phyloP scores from a whole-genome alignment of 2,329 filamentous ascomycete genomes.

The Colletotrichum sp. region DNA sequence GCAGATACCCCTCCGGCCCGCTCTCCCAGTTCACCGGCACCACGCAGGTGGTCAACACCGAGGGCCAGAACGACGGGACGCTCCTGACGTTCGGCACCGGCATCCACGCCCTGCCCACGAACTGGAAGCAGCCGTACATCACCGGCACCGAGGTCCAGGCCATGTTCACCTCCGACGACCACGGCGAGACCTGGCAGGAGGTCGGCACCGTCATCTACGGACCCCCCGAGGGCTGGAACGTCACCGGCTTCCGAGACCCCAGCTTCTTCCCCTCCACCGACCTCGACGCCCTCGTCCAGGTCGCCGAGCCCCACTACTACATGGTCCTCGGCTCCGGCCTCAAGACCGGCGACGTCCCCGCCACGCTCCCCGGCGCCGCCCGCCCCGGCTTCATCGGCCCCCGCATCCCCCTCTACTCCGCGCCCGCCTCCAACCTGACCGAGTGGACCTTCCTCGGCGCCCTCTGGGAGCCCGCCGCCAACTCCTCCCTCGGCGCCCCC shows the following conservation, averaged over 20 bases:
- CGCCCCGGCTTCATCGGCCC: constrained; percentile 22
- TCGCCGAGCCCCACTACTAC: constrained; percentile 19
- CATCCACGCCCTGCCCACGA: constrained; percentile 18
- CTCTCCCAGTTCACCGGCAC: constrained; percentile 20
- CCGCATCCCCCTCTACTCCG: constrained; percentile 20
- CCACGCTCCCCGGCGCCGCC: constrained; percentile 14
- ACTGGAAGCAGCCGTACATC: constrained; percentile 22
- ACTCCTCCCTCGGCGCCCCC: constrained; percentile 14
- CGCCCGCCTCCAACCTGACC: constrained; percentile 18
- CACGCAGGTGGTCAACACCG: constrained; percentile 16
- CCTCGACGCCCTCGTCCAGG: constrained; percentile 12
- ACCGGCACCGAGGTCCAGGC: constrained; percentile 20
- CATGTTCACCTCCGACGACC: constrained; percentile 13
- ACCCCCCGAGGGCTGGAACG: constrained; percentile 21
- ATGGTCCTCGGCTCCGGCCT: constrained; percentile 22
- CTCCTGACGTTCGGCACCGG: constrained; percentile 20
- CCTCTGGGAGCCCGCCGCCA: constrained; percentile 21
- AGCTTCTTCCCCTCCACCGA: constrained; percentile 18
- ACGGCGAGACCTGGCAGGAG: constrained; percentile 16
- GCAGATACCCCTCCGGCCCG: constrained; percentile 1
- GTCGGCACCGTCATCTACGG: constrained; percentile 15
- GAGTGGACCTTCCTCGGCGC: constrained; percentile 23
- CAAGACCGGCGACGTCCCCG: constrained; percentile 19
- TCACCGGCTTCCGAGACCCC: constrained; percentile 23
- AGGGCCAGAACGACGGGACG: constrained; percentile 16